A percentile compares a stretch with the other conserved stretches of the same genome.
Evolutionary conservation across 192 early-diverging fungal genomes (phyloP).

Genomic region (Coemansia sp.): DNA sequence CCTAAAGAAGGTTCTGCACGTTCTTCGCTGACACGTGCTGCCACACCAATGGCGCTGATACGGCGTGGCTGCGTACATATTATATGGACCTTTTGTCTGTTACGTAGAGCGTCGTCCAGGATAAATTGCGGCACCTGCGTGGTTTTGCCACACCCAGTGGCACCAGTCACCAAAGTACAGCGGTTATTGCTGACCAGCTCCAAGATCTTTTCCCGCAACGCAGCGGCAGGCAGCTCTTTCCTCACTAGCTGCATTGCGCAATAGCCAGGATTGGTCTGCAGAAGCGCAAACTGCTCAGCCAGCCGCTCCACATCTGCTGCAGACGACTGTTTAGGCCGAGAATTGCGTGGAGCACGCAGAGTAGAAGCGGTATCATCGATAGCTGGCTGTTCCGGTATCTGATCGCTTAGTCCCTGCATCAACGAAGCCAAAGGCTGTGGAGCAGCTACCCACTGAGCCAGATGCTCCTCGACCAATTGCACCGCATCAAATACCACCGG

Average conservation of each 20-base stretch:
- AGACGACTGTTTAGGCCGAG: background rate
- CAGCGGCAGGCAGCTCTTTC: slow-evolving; percentile 22
- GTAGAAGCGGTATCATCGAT: too few species aligned
- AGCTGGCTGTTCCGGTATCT: too few species aligned
- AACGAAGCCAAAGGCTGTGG: slow-evolving; percentile 35
- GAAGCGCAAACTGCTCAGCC: slow-evolving; percentile 15
- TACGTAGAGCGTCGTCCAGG: slow-evolving; percentile 63
- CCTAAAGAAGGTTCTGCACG: slow-evolving; percentile 41
- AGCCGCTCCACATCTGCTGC: slow-evolving; percentile 10
- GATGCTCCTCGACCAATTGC: slow-evolving; percentile 56
- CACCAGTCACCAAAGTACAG: slow-evolving; percentile 41
- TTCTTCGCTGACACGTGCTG: slow-evolving; percentile 63
- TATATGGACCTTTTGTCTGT: slow-evolving; percentile 57
- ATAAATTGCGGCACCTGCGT: slow-evolving; percentile 89
- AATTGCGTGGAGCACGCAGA: too few species aligned
- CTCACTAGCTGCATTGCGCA: slow-evolving; percentile 27
- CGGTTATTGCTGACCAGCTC: slow-evolving; percentile 7
- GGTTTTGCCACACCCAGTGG: slow-evolving; percentile 58
- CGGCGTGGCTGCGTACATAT: slow-evolving; percentile 91
- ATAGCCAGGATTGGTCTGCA: slow-evolving; percentile 15
- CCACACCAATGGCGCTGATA: slow-evolving; percentile 71
- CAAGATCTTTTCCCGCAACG: slow-evolving; percentile 1
- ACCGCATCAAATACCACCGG: slow-evolving; percentile 63
- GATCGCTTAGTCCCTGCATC: slow-evolving; percentile 10
- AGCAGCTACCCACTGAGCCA: slow-evolving; percentile 28